Conservation (phyloP, 805 yeast species). For the Kazachstania bromeliacearum region DNA sequence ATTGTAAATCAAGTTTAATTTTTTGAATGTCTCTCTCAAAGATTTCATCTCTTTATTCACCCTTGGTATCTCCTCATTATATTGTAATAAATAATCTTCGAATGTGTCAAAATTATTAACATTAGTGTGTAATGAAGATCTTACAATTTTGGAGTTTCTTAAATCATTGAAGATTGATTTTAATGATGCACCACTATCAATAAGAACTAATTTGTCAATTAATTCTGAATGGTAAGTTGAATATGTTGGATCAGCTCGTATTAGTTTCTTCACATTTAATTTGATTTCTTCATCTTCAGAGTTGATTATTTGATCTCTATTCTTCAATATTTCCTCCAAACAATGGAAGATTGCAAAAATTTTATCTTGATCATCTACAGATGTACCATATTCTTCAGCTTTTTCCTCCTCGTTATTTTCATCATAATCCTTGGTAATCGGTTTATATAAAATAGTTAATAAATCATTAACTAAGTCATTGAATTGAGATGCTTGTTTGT, state of each 20-base stretch:
- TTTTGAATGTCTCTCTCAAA: conserved; percentile 37
- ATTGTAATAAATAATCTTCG: conserved; percentile 21
- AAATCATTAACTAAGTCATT: conserved; percentile 14
- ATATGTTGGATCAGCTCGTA: conserved; percentile 13
- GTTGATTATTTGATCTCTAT: conserved; percentile 30
- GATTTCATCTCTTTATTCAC: conserved; percentile 19
- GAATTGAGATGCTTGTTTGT: conserved; percentile 22
- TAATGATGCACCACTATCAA: conserved; percentile 19
- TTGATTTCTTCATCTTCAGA: conserved; percentile 21
- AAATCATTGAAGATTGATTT: conserved; percentile 28
- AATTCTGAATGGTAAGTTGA: conserved; percentile 28
- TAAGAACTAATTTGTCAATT: conserved; percentile 16
- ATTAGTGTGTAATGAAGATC: conserved; percentile 7
- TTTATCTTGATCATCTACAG: conserved; percentile 67
- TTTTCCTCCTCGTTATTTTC: conserved; percentile 35
- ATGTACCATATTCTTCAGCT: conserved; percentile 70
- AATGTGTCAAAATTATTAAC: conserved; percentile 9
- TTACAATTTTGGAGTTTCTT: conserved; percentile 23
- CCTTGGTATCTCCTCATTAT: conserved; percentile 13
- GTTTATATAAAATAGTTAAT: conserved; percentile 15
- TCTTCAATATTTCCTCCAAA: conserved; percentile 38
- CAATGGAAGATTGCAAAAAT: conserved; percentile 51
- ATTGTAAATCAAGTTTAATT: conserved; percentile 61
- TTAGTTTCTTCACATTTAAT: conserved; percentile 10
- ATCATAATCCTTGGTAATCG: conserved; percentile 19